These are phyloP conservation scores for Bromus sterilis DNA, from an alignment of 176 grass and related monocot genomes.

Conservation along the genomic window DNA sequence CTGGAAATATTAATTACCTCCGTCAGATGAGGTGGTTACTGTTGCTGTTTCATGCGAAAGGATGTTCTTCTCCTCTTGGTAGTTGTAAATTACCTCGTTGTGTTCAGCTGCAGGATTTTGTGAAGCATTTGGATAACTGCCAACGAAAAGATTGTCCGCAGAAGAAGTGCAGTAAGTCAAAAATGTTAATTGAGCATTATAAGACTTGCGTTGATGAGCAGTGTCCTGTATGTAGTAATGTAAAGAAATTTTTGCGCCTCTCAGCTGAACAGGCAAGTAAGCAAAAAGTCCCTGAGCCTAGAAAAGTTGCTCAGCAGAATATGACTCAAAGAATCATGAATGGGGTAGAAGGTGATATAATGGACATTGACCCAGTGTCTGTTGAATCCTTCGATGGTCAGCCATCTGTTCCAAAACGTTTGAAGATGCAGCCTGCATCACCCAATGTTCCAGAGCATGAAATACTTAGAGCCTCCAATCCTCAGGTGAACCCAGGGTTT, in stretches of 20 bases:
- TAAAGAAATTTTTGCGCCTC: conserved; percentile 42
- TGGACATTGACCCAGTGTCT: conserved; percentile 55
- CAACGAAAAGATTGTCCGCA: conserved; percentile 57
- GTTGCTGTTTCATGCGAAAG: conserved; percentile 73
- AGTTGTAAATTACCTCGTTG: conserved; percentile 73
- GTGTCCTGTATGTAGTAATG: conserved; percentile 79
- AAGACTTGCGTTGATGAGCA: conserved; percentile 51
- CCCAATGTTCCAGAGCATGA: conserved; percentile 41
- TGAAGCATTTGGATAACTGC: conserved; percentile 73
- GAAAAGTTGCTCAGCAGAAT: conserved; percentile 44
- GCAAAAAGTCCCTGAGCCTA: conserved; percentile 28
- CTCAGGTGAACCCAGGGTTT: conserved; percentile 43
- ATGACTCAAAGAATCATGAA: conserved; percentile 36
- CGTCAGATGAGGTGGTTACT: conserved; percentile 80
- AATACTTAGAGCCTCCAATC: conserved; percentile 32
- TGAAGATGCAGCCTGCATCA: conserved; percentile 42
- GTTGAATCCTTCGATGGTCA: conserved; percentile 57
- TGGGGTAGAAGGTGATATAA: conserved; percentile 41
- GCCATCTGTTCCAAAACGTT: conserved; percentile 54
- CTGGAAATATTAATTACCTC: conserved; percentile 47
- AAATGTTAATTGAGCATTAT: conserved; percentile 60
- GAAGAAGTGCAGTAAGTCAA: conserved; percentile 53
- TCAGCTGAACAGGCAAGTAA: conserved; percentile 48
- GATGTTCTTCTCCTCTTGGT: conserved; percentile 63
- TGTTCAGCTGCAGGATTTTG: conserved; percentile 62